phyloP scores from a whole-genome alignment of 352 stramenopile species.

The Blastocystis sp. region DNA sequence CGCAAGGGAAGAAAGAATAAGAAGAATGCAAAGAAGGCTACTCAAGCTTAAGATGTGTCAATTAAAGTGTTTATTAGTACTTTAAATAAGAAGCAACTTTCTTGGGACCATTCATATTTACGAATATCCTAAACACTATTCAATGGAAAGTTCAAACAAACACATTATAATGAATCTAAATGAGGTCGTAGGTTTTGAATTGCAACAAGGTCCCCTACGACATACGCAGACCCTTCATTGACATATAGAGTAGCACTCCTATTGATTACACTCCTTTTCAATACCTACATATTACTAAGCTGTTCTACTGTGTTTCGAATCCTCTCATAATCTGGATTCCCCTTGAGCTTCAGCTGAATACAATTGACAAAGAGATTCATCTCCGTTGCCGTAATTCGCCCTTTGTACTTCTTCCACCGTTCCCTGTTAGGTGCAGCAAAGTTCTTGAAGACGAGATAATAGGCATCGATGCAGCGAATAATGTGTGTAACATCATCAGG shows the following conservation, averaged over 20 bases:
- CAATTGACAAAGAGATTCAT: neutral
- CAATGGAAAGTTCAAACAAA: too few relatives aligned
- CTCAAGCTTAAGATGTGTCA: neutral
- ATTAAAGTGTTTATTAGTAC: too few relatives aligned
- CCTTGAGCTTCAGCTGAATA: neutral
- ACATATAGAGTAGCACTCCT: conserved; percentile 17
- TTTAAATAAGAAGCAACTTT: too few relatives aligned
- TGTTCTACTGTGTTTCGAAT: neutral
- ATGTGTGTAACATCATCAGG: neutral
- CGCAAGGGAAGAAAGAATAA: conserved; percentile 67
- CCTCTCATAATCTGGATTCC: neutral
- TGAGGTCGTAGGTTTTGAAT: neutral
- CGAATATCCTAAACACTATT: too few relatives aligned
- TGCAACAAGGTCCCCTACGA: neutral
- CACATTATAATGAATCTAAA: neutral
- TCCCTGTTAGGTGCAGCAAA: neutral
- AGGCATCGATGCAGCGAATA: neutral
- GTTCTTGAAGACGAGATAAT: conserved; percentile 6
- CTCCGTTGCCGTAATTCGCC: neutral
- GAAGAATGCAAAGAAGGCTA: conserved; percentile 64
- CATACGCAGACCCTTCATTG: neutral
- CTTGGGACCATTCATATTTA: too few relatives aligned
- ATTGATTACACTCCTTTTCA: neutral
- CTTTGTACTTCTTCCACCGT: conserved; percentile 41
- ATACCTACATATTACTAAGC: neutral